Percentiles rank a stretch among this genome's conserved stretches.
Conservation (phyloP, 1,139 yeast species). For the Geotrichum histeridarum region DNA sequence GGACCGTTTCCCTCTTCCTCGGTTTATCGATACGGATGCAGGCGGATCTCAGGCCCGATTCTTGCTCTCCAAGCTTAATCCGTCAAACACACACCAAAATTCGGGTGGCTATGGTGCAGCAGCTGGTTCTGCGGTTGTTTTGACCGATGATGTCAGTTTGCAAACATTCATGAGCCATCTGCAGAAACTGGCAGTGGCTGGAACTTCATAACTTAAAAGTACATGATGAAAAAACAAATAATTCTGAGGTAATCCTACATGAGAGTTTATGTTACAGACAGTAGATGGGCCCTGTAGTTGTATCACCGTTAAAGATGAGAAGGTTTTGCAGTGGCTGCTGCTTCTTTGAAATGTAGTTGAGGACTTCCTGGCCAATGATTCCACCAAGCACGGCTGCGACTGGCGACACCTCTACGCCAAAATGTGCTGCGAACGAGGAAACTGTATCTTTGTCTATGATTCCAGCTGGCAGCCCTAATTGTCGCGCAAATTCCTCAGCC, state of each 20-base stretch:
- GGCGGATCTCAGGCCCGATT: constrained; percentile 78
- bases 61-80: constrained; percentile 67
- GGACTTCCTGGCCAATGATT: constrained; percentile 81
- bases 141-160: constrained; percentile 67
- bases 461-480: constrained; percentile 42
- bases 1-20: constrained; percentile 68
- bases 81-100: constrained; percentile 56
- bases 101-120: constrained; percentile 37
- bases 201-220: constrained; percentile 17
- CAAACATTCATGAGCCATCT: constrained; percentile 60
- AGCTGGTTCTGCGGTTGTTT: constrained; percentile 40
- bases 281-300: constrained; percentile 73
- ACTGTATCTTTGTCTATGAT: constrained; percentile 33
- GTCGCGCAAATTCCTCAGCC: constrained; percentile 36
- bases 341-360: constrained; percentile 70
- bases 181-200: constrained; percentile 36
- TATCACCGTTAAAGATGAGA: constrained; percentile 66
- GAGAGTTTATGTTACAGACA: constrained; percentile 6
- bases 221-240: too few species aligned
- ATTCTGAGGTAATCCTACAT: neutral
- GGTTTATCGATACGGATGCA: constrained; percentile 69
- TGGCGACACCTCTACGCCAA: constrained; percentile 71
- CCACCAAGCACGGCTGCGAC: constrained; percentile 90
- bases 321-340: constrained; percentile 82
- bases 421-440: constrained; percentile 29